These are phyloP conservation scores for Dissoconium aciculare DNA, from an alignment of 2,329 filamentous ascomycete genomes.

Conservation along the genomic window DNA sequence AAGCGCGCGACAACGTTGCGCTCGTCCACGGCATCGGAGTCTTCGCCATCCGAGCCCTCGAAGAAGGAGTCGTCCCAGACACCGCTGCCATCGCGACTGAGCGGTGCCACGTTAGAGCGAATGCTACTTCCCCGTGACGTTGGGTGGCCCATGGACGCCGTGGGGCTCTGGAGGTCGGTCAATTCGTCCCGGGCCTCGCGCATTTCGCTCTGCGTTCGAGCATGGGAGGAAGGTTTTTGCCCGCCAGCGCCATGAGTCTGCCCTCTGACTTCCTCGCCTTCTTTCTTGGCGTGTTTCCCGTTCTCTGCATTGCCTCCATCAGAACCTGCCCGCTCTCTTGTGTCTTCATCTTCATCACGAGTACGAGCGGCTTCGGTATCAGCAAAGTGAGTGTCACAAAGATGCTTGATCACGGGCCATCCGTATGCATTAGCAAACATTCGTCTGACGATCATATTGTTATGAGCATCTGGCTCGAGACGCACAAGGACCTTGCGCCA, in stretches of 20 bases:
- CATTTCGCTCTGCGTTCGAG: constrained; percentile 34
- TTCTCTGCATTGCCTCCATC: constrained; percentile 39
- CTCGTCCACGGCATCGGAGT: constrained; percentile 28
- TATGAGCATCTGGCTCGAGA: constrained; percentile 91
- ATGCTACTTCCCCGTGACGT: constrained; percentile 5
- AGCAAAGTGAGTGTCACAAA: constrained; percentile 88
- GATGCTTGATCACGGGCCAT: constrained; percentile 90
- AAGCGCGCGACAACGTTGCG: constrained; percentile 17
- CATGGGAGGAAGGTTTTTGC: constrained; percentile 23
- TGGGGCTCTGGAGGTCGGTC: constrained; percentile 24
- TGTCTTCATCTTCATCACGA: constrained; percentile 51
- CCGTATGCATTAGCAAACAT: constrained; percentile 97
- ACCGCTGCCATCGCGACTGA: constrained; percentile 26
- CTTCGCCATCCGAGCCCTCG: constrained; percentile 28
- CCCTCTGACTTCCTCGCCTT: constrained; percentile 24
- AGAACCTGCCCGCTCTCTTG: constrained; percentile 52
- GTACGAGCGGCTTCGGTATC: constrained; percentile 52
- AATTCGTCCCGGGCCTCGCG: constrained; percentile 31
- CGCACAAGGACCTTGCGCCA: constrained; percentile 97
- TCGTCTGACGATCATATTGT: constrained; percentile 91
- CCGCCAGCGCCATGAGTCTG: too few relatives aligned
- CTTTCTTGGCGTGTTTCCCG: too few relatives aligned
- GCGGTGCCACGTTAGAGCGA: constrained; percentile 6
- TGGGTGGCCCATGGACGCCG: constrained; percentile 11
- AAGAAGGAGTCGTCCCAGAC: constrained; percentile 37